Base-by-base conservation (phyloP, 2,329 filamentous ascomycete species). In the Phyllosticta ampelicida region DNA sequence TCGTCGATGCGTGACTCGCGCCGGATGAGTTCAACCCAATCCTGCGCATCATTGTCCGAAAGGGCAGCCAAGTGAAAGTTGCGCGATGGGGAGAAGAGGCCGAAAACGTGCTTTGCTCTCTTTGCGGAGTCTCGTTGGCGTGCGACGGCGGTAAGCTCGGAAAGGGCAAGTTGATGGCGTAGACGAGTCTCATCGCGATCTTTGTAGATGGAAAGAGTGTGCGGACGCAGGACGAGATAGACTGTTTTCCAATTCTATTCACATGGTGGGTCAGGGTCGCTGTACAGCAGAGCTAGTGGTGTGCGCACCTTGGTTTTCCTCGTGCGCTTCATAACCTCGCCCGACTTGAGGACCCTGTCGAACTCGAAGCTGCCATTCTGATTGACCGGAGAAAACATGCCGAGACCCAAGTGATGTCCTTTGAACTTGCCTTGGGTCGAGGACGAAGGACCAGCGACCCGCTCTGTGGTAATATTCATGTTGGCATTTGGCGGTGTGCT, bases 331-430 rank as follows among this genome's bases (percentile, higher is more conserved):
- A 87, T 82, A 48, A 96, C 85, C 64, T 86, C 87, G 60, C 92
- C 91, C 59, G 86, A 85, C 75, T 95, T 97, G 71, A 97, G 81
- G 58, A 97, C 89, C 54, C 90, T 86, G 72, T 99, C 94, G 68
- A 95, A 95, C 68, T 94, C 91, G 71, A 96, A 99, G 72, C 90
- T 94, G 62, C 94, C 94, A 72, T 95, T 91, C 72, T 95, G 86
- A 69, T 92, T 95, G 63, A 97, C 90, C 4, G 90, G 89, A 28
- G 89, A 94, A 67, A 90, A 85, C 16, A 85, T 79, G 63, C 87
- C 84, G 9, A 59, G 52, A 48, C 53, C 57, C 10, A 59, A 18
- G 26, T 26, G 51, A 44, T 62, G 60, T 50, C 62, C 64, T 55
- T 62, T 59, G 13, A 62, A 59, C 53, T 64, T 66, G 61, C 19